These are phyloP conservation scores for Chenopodium berlandieri DNA, from an alignment of 148 eudicot genomes.

Conservation along the genomic window DNA sequence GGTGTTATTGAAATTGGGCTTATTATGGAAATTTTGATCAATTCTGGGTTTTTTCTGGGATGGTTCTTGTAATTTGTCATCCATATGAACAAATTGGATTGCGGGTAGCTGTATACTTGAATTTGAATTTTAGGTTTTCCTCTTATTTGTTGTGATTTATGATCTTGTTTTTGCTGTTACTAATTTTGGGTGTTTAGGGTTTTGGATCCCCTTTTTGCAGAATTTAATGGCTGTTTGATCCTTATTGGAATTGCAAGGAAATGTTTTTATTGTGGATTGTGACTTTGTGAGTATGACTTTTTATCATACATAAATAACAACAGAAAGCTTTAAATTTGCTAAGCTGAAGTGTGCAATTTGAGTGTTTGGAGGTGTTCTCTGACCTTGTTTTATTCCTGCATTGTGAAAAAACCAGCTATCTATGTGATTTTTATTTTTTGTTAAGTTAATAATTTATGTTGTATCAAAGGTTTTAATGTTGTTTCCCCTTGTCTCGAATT, in stretches of 20 bases:
- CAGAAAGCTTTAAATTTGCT: not conserved
- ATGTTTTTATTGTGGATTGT: not conserved
- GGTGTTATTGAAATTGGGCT: not conserved
- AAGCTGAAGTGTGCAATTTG: not conserved
- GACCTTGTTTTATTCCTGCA: not conserved
- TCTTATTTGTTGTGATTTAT: not conserved
- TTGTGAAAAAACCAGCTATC: not conserved
- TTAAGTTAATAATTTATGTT: not conserved
- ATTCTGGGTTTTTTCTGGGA: not conserved
- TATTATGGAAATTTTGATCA: not conserved
- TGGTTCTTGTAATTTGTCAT: not conserved
- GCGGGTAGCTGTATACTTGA: not conserved
- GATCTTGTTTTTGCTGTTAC: no score
- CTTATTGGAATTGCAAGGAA: not conserved
- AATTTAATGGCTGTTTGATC: not conserved
- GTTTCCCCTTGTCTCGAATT: not conserved
- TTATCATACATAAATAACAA: not conserved
- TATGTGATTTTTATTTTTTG: not conserved
- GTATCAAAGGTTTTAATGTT: not conserved
- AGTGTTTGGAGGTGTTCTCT: not conserved
- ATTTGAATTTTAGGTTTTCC: not conserved
- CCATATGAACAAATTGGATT: not conserved
- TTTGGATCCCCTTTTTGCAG: not conserved
- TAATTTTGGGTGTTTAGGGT: not conserved
- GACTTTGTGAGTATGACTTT: not conserved